Evolutionary conservation across 2,329 filamentous ascomycete species (phyloP), one percentile per base, ranked within the genome.

Genomic region (Colletotrichum incanum): DNA sequence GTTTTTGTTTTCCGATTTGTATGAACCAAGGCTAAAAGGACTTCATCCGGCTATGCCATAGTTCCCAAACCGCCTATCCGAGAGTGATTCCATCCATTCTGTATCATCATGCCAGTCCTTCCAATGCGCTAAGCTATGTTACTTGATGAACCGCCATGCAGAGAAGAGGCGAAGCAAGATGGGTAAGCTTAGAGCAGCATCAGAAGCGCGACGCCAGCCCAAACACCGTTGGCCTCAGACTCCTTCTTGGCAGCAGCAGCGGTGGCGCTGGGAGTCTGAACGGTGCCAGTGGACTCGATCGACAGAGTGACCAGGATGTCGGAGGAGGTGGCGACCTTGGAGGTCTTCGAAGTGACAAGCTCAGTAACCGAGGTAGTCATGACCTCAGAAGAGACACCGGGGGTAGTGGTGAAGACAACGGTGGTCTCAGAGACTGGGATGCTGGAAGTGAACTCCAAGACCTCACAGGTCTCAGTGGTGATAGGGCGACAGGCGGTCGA

Each of bases 181-280:
- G 7, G 14, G n/a, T 3, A 14, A 5, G 14, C 43, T 62, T 37
- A 56, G 20, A 56, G 20, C 2, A 56, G 31, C 31, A 56, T 56
- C 54, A 56, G 54, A 39, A 56, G 54, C 31, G 54, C 54, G 54
- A 56, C 16, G 54, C 54, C 54, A n/a, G 54, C 54, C 54, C 20
- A 39, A 28, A 56, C 11, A 16, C 54, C 31, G 20, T 16, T 56
- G 31, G 11, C 20, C 23, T 56, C 54, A 23, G 12, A 6, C 31
- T 56, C 20, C 20, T 23, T 56, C 11, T 39, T 56, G 31, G 31
- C 31, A 23, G 31, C 31, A 2, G 54, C 31, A 5, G 54, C 54
- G 54, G 54, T 37, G 3, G 31, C 54, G 20, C 54, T 56, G 11
- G 54, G 54, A 16, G n/a, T 23, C 31, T 56, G 54, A 3, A 56